phyloP scores from a whole-genome alignment of 176 grass and related monocot genomes.

The Oryza meyeriana region DNA sequence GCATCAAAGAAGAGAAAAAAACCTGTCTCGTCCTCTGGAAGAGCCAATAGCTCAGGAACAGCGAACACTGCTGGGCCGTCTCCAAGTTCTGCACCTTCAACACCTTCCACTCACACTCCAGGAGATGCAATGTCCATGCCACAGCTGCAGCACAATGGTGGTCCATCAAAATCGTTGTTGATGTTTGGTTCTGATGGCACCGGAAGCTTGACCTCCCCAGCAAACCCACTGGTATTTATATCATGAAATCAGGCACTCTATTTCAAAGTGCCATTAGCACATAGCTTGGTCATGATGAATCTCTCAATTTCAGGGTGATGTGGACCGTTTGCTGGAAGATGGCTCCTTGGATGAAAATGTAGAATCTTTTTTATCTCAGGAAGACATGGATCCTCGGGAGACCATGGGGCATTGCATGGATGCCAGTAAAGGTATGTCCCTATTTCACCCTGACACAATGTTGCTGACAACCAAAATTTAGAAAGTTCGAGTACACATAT shows the following conservation, averaged over 20 bases:
- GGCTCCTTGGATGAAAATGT: constrained; percentile 93
- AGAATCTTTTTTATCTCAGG: constrained; percentile 91
- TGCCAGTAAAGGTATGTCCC: constrained; percentile 64
- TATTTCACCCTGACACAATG: neutral
- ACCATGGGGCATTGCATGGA: constrained; percentile 64
- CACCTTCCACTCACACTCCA: too few species aligned
- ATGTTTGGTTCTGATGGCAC: too few species aligned
- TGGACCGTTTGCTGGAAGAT: constrained; percentile 84
- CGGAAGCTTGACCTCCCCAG: too few species aligned
- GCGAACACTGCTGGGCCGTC: too few species aligned
- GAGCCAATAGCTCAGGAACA: too few species aligned
- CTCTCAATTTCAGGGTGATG: constrained; percentile 60
- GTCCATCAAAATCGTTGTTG: too few species aligned
- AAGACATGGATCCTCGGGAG: constrained; percentile 83
- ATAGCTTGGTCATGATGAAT: constrained; percentile 14
- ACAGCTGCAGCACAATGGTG: too few species aligned
- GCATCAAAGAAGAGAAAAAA: too few species aligned
- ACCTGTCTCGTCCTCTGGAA: too few species aligned
- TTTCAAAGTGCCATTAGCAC: constrained; percentile 16
- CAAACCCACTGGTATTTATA: neutral
- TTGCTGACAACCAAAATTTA: too few species aligned
- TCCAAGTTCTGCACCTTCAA: too few species aligned
- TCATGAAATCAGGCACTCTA: neutral
- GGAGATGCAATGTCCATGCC: too few species aligned
- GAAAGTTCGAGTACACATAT: neutral